Base-by-base conservation (phyloP, 1,139 yeast species). In the Yamadazyma sp. region DNA sequence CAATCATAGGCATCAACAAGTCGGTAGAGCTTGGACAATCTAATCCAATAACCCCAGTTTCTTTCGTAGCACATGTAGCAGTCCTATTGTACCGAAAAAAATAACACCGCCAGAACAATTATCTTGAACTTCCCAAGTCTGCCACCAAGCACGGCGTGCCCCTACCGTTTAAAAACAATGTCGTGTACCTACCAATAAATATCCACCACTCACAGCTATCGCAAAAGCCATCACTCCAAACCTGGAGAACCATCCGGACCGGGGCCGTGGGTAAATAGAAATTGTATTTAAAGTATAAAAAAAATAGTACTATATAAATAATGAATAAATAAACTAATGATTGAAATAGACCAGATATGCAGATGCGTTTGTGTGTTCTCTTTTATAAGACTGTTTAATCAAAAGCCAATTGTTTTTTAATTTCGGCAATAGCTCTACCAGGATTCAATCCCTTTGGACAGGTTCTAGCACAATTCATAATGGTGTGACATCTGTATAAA, bases 391-490 rank as follows among this genome's bases (percentile, higher is more conserved):
- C 9, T 5, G 33, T 7, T 59, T 73, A 85, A 55, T 80, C 87
- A 58, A 84, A 77, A 42, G 97, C 94, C 77, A 92, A 80, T 62
- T 82, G 82, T 75, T 88, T 91, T 79, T 94, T 92, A 69, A 92
- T 89, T 72, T 88, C 91, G 49, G 98, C 98, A 69, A 92, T 94
- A 47, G 98, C 98, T 58, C 66, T 75, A 72, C 98, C 99, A 39
- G 99, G 99, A 73, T 94, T 94, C 73, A 94, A 81, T 49, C 98
- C 98, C 81, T 92, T 92, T 56, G 99, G 99, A 77, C 99, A 92
- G 42, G 98, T 94, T 66, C 79, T 84, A 42, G 98, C 79, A 80
- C 98, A 92, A 79, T 92, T 92, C 96, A 92, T 87, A 61, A 92
- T 92, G 47, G 98, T 92, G 75, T 92, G 99, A 69, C 99, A 92